These are phyloP conservation scores for Botrytis porri DNA, from an alignment of 2,329 filamentous ascomycete genomes.

Conservation along the genomic window DNA sequence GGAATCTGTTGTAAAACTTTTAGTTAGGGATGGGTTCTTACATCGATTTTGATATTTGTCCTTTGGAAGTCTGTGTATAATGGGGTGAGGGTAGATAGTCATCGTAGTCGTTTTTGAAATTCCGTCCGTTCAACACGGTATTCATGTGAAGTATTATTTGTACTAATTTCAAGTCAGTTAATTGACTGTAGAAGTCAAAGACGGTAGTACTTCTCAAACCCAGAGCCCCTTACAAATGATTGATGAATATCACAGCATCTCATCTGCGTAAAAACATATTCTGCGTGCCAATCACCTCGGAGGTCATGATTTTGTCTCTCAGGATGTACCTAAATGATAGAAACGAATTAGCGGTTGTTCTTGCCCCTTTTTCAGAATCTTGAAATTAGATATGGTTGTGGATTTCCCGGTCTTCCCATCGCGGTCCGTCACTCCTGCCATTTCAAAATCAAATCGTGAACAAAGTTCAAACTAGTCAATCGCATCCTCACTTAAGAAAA, in stretches of 20 bases:
- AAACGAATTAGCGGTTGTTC: not conserved
- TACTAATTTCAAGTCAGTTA: not conserved
- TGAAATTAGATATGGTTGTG: not conserved
- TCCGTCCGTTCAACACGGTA: not conserved
- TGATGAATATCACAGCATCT: too few species aligned
- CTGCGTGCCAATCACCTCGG: not conserved
- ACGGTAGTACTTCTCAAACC: too few species aligned
- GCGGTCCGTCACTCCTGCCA: not conserved
- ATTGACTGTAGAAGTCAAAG: not conserved
- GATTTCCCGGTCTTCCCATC: not conserved
- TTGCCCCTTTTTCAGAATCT: not conserved
- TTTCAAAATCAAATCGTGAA: not conserved
- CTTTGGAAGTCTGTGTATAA: not conserved
- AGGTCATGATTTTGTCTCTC: not conserved
- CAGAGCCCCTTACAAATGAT: not conserved
- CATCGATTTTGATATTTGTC: not conserved
- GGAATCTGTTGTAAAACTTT: rapidly evolving
- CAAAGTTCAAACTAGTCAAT: not conserved
- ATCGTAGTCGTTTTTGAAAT: not conserved
- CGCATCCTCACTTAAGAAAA: not conserved
- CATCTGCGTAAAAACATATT: not conserved
- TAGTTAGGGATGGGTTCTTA: not conserved
- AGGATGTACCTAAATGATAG: not conserved
- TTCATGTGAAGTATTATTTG: not conserved
- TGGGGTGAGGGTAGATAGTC: too few species aligned